Evolutionary conservation across 2,329 filamentous ascomycete species (phyloP), one percentile per base, ranked within the genome.

Genomic region (Cadophora malorum): DNA sequence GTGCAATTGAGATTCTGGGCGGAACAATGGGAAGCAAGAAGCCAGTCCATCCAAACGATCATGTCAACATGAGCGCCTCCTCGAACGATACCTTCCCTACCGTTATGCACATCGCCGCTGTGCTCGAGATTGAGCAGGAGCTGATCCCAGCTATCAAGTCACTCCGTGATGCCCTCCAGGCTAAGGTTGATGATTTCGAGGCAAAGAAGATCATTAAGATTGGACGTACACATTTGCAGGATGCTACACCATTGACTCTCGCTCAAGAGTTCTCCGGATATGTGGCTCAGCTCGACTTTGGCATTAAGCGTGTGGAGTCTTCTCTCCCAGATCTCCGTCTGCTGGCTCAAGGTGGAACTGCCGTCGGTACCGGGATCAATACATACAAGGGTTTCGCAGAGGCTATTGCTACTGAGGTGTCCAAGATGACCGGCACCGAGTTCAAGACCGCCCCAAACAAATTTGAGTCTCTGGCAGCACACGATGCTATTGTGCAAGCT

Each of bases 21-120:
- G 96, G 96, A 76, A 87, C 86, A 73, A 97, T 94, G 92, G 96
- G 96, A 76, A 90, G 85, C 88, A 98, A 98, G 90, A 97, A 96
- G 86, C 96, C 96, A 33, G 96, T 99, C 72, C 96, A 99, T 84
- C 96, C 96, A 78, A 99, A 98, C 83, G 96, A 99, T 85, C 96
- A 99, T 81, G 96, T 99, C 82, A 99, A 99, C 88, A 97, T 97
- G 89, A 96, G 92, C 73, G 96, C 96, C 75, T 97, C 94, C 61
- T 98, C 96, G 78, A 99, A 99, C 85, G 96, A 99, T 80, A 97
- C 95, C 75, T 99, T 99, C 88, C 96, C 96, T 52, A 98, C 96
- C 74, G 96, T 97, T 79, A 99, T 99, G 96, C 96, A 98, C 86
- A 97, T 99, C 79, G 95, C 96, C 69, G 95, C 95, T 71, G 94